These are phyloP conservation scores for Zygotorulaspora danielsina DNA, from an alignment of 805 yeast genomes.

Conservation along the genomic window DNA sequence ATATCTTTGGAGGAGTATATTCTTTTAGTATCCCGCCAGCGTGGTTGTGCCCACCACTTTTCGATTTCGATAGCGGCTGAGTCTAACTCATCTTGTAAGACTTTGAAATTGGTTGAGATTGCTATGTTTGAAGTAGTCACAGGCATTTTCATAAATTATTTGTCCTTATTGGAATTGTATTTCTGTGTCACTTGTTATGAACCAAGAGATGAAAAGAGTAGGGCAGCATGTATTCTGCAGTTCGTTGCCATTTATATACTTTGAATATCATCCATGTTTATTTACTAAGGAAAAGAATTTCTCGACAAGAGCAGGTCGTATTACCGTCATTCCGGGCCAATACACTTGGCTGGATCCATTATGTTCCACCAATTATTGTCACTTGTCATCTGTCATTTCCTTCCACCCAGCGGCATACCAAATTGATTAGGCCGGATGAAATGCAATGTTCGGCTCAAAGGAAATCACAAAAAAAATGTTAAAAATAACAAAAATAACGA, in stretches of 20 bases:
- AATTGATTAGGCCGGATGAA: too few relatives aligned
- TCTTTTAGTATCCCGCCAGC: slow-evolving; percentile 87
- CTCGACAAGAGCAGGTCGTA: too few relatives aligned
- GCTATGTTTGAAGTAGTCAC: slow-evolving; percentile 3
- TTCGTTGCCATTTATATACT: neutral
- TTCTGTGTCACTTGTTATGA: neutral
- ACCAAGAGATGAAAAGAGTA: neutral
- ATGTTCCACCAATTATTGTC: neutral
- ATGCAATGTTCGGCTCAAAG: slow-evolving; percentile 5
- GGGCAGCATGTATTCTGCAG: neutral
- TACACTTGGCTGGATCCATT: too few relatives aligned
- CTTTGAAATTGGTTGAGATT: slow-evolving; percentile 9
- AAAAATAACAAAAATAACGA: slow-evolving; percentile 29
- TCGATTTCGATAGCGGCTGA: slow-evolving; percentile 66
- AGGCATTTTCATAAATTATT: slow-evolving; percentile 1
- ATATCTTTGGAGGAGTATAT: slow-evolving; percentile 85
- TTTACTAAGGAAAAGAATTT: neutral
- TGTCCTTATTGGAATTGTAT: neutral
- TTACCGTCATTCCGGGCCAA: neutral
- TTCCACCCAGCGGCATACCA: neutral
- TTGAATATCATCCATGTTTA: neutral
- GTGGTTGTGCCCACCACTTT: slow-evolving; percentile 90
- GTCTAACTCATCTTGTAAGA: slow-evolving; percentile 19
- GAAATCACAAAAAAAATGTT: too few relatives aligned
- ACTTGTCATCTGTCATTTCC: slow-evolving; percentile 3